A percentile compares a stretch with the other conserved stretches of the same genome.
These are phyloP conservation scores for Scheffersomyces titani DNA, from an alignment of 1,139 yeast species.

Conservation along the genomic window DNA sequence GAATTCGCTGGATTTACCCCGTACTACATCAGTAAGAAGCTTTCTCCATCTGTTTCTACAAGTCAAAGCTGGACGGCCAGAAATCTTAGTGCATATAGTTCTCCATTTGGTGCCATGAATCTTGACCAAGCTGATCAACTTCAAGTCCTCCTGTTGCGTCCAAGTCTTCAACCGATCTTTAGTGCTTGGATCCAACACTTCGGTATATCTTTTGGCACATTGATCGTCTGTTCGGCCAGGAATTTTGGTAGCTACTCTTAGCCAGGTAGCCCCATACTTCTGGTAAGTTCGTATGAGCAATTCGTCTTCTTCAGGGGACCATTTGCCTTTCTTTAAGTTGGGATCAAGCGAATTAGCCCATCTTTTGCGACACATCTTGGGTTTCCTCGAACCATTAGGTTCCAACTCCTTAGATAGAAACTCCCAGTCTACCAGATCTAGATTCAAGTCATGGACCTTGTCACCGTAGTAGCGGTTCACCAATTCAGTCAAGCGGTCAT, in stretches of 20 bases:
- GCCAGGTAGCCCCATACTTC: conserved; percentile 82
- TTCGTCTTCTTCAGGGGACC: conserved; percentile 87
- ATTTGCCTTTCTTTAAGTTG: conserved; percentile 74
- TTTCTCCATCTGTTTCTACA: conserved; percentile 94
- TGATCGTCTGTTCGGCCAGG: conserved; percentile 92
- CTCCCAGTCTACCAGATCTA: conserved; percentile 67
- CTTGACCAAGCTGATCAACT: conserved; percentile 64
- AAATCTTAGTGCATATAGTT: conserved; percentile 68
- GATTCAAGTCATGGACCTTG: conserved; percentile 24
- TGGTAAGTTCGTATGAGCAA: conserved; percentile 62
- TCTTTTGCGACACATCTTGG: conserved; percentile 71
- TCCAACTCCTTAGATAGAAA: conserved; percentile 47
- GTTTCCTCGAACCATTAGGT: conserved; percentile 46
- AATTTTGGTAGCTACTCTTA: conserved; percentile 72
- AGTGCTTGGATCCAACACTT: conserved; percentile 81
- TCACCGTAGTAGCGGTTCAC: conserved; percentile 31
- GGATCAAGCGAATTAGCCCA: conserved; percentile 88
- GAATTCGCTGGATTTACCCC: conserved; percentile 52
- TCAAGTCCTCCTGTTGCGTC: conserved; percentile 75
- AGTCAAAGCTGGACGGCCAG: conserved; percentile 83
- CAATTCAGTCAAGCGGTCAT: conserved; percentile 40
- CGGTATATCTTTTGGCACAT: conserved; percentile 88
- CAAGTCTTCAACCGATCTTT: conserved; percentile 79
- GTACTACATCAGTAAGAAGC: conserved; percentile 71
- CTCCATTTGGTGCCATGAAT: conserved; percentile 91